Evolutionary conservation across 1,139 yeast species (phyloP).

Genomic region (Blastobotrys proliferans): DNA sequence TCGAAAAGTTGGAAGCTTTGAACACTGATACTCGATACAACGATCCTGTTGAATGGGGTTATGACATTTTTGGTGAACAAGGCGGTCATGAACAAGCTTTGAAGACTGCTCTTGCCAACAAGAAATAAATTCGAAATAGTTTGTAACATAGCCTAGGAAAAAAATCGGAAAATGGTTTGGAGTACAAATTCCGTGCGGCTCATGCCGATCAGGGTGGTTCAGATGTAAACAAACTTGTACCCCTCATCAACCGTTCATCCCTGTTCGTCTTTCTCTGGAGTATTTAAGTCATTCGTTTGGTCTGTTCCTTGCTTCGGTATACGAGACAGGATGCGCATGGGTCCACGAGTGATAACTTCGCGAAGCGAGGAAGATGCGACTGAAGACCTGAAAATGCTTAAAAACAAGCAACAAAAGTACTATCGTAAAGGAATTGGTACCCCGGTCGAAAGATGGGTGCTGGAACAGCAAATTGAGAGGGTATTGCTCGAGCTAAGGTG

Average conservation of each 20-base stretch:
- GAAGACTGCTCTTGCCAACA: conserved; percentile 45
- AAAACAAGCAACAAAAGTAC: not conserved
- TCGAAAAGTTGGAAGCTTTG: conserved; percentile 58
- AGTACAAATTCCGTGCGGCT: too few relatives aligned
- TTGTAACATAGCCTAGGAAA: too few relatives aligned
- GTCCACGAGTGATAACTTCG: not conserved
- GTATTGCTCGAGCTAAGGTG: not conserved
- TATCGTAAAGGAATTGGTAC: not conserved
- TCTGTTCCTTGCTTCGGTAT: too few relatives aligned
- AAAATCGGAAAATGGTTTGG: too few relatives aligned
- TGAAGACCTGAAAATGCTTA: not conserved
- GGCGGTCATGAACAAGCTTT: conserved; percentile 59
- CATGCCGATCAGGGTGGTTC: too few relatives aligned
- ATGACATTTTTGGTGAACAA: conserved; percentile 39
- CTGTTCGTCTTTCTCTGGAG: too few relatives aligned
- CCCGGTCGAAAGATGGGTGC: not conserved
- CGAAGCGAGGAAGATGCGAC: not conserved
- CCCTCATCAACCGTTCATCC: too few relatives aligned
- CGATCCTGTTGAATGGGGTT: conserved; percentile 23
- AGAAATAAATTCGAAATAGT: too few relatives aligned
- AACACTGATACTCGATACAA: conserved; percentile 60
- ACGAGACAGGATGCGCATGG: too few relatives aligned
- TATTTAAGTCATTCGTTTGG: too few relatives aligned
- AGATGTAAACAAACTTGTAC: too few relatives aligned
- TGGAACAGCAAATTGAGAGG: not conserved